phyloP scores from a whole-genome alignment of 352 stramenopile genomes.

The Saprolegnia diclina region DNA sequence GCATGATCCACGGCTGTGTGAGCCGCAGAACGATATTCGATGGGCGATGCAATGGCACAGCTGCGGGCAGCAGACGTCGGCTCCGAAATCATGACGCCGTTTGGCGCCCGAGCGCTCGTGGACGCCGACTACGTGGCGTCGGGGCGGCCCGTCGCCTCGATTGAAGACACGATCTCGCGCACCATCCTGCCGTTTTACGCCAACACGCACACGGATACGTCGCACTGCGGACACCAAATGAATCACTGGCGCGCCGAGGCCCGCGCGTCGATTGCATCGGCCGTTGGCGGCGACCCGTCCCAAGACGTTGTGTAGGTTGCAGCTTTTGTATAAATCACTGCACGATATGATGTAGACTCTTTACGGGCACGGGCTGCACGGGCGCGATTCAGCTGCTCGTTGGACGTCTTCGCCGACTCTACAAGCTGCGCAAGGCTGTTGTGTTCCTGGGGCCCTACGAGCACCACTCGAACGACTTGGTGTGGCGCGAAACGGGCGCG shows the following conservation, averaged over 20 bases:
- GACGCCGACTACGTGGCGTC: slow-evolving; percentile 86
- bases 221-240: slow-evolving; percentile 34
- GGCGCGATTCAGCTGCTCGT: slow-evolving; percentile 21
- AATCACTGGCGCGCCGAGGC: slow-evolving; percentile 87
- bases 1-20: too few species aligned
- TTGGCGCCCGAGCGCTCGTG: slow-evolving; percentile 42
- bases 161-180: slow-evolving; percentile 74
- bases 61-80: too few species aligned
- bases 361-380: slow-evolving; percentile 8
- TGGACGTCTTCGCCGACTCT: not conserved
- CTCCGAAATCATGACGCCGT: slow-evolving; percentile 28
- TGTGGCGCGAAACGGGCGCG: slow-evolving; percentile 78
- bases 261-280: slow-evolving; percentile 77
- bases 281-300: slow-evolving; percentile 43
- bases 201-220: slow-evolving; percentile 89
- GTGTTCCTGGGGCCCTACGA: slow-evolving; percentile 82
- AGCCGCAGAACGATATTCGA: too few species aligned
- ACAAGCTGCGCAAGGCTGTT: slow-evolving; percentile 29
- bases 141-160: slow-evolving; percentile 50
- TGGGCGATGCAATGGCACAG: too few species aligned
- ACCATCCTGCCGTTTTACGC: slow-evolving; percentile 83
- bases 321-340: too few species aligned
- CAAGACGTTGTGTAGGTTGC: slow-evolving; percentile 48
- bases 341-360: too few species aligned
- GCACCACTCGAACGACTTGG: slow-evolving; percentile 91